These are phyloP conservation scores for Pseudonitzschia multiseries DNA, from an alignment of 108 stramenopile species.

Conservation along the genomic window DNA sequence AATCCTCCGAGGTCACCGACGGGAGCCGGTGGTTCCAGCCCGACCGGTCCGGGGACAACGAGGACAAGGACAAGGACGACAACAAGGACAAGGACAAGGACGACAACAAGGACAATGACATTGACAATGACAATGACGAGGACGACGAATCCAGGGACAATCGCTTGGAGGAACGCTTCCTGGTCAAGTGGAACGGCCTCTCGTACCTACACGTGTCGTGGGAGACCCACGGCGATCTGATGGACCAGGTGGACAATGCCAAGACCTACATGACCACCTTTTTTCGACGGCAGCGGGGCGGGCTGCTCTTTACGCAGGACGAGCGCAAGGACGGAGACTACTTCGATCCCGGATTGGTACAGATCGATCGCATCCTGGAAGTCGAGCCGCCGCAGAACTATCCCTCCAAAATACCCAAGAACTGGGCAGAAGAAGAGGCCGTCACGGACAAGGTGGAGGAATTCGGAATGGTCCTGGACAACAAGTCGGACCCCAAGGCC, in stretches of 20 bases:
- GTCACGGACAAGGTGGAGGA: conserved; percentile 21
- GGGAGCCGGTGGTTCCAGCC: conserved; percentile 76
- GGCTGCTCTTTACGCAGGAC: conserved; percentile 68
- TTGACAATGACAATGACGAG: too few species aligned
- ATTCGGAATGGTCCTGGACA: conserved; percentile 71
- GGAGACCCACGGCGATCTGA: conserved; percentile 82
- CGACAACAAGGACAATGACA: not conserved
- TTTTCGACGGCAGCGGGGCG: conserved; percentile 66
- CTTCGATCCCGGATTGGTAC: conserved; percentile 77
- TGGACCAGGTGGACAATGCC: conserved; percentile 63
- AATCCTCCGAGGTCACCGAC: conserved; percentile 79
- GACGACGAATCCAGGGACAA: conserved; percentile 20
- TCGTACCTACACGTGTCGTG: conserved; percentile 81
- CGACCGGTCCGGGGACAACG: too few species aligned
- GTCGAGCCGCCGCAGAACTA: conserved; percentile 36
- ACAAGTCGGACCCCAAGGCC: conserved; percentile 39
- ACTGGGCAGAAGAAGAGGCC: conserved; percentile 30
- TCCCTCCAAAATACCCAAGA: conserved; percentile 17
- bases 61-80: conserved; percentile 20
- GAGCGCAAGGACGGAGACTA: conserved; percentile 91
- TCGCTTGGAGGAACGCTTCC: conserved; percentile 74
- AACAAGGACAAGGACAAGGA: conserved; percentile 20
- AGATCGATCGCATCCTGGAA: conserved; percentile 83
- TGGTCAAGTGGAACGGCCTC: conserved; percentile 83
- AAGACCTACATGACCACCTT: conserved; percentile 72